A percentile compares a stretch with the other conserved stretches of the same genome.
These are phyloP conservation scores for Stellera chamaejasme DNA, from an alignment of 345 rosid species.

Conservation along the genomic window DNA sequence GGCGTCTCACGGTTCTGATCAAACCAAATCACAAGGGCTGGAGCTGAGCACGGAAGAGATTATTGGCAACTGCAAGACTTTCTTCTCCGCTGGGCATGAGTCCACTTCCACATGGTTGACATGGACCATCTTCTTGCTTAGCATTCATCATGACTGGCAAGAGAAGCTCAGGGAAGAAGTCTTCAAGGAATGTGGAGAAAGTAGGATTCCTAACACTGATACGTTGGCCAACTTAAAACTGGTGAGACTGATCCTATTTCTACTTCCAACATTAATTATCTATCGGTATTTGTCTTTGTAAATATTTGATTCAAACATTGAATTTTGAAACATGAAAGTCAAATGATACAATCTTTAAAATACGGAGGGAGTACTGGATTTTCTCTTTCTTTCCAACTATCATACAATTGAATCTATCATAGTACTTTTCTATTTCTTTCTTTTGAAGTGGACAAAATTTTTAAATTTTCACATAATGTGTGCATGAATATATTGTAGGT, in stretches of 20 bases:
- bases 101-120: constrained; percentile 40
- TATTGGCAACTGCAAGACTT: constrained; percentile 53
- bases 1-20: constrained; percentile 11
- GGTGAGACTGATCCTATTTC: constrained; percentile 15
- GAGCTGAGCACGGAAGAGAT: constrained; percentile 33
- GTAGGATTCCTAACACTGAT: constrained; percentile 32
- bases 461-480: neutral
- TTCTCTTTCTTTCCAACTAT: neutral
- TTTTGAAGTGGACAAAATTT: neutral
- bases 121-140: constrained; percentile 47
- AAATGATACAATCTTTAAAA: too few species aligned
- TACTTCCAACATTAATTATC: too few species aligned
- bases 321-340: too few species aligned
- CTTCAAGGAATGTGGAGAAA: constrained; percentile 29
- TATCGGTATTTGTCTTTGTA: too few species aligned
- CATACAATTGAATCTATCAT: neutral
- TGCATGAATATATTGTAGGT: constrained; percentile 17
- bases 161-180: constrained; percentile 47
- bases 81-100: constrained; percentile 47
- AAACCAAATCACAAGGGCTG: constrained; percentile 1
- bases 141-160: constrained; percentile 52
- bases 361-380: neutral
- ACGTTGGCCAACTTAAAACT: constrained; percentile 33
- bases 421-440: neutral
- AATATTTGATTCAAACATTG: too few species aligned